Base-by-base conservation (phyloP, 768 basidiomycete genomes). In the Neoboletus subvelutipes region DNA sequence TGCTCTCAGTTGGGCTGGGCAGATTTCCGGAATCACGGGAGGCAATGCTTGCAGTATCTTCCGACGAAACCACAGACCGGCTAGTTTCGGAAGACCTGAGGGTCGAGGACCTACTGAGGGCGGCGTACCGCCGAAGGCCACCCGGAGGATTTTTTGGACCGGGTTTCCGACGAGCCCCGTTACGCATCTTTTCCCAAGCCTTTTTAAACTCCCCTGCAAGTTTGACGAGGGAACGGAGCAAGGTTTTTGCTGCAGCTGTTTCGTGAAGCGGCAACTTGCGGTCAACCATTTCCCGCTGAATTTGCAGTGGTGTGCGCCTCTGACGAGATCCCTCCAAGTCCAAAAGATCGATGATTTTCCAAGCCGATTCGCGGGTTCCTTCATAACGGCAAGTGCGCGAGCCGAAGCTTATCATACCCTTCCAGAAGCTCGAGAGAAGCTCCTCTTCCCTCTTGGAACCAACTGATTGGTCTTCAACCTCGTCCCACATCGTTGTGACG, bases 401-500 rank as follows among this genome's bases (percentile, higher is more conserved):
- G 17, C 63, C 63, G 12, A 34, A 31, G 26, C 4, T 4, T 20
- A 62, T 52, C 63, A 65, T 65, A 18, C 31, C 45, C 29, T 54
- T 46, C 63, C 64, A 65, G 42, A 58, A 62, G 15, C 20, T 24
- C 20, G 52, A 52, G 11, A 33, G 36, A 20, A 64, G 64, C 1
- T 64, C 51, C 17, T 43, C 22, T 50, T 64, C 64, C 33, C 63
- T 65, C 36, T 22, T 6, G 2, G 22, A 33, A 39, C 56, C 63
- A 36, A 54, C 31, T 4, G 28, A 28, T 20, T 45, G 5, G 47
- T 55, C 45, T 1, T 52, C 34, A 2, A 55, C 39, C 26, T 62
- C 49, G 15, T 64, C 62, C 62, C 62, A 64, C 63, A 64, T 64
- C 9, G 63, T 64, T 1, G 63, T 62, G 29, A 65, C 64, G 18